phyloP scores from a whole-genome alignment of 129 eudicot species.

The Tagetes patula region DNA sequence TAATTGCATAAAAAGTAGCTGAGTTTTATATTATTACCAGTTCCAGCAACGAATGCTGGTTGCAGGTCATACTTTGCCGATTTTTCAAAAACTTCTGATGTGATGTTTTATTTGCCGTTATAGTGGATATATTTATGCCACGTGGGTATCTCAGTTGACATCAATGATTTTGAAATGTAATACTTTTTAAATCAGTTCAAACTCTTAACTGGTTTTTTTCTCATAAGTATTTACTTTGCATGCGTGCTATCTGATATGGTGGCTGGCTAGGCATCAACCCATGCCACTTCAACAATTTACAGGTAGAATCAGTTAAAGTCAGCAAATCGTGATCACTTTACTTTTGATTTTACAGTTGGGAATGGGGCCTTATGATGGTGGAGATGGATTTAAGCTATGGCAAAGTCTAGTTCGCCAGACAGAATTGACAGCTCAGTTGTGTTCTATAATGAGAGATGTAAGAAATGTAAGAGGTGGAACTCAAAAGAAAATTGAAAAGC shows the following conservation, averaged over 20 bases:
- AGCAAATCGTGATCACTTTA: constrained; percentile 4
- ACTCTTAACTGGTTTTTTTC: not conserved
- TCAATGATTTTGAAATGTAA: not conserved
- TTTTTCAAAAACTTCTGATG: not conserved
- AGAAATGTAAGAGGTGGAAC: constrained; percentile 92
- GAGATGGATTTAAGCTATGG: constrained; percentile 88
- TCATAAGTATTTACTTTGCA: not conserved
- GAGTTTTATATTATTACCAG: not conserved
- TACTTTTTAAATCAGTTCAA: not conserved
- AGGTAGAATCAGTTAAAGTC: not conserved
- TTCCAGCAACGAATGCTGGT: not conserved
- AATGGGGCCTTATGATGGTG: constrained; percentile 55
- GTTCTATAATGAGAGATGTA: constrained; percentile 93
- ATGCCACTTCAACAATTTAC: not conserved
- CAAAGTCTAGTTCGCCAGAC: constrained; percentile 98
- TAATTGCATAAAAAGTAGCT: not conserved
- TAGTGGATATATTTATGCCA: not conserved
- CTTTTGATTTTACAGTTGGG: constrained; percentile 54
- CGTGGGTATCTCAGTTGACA: not conserved
- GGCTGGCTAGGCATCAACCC: not conserved
- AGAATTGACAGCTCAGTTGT: constrained; percentile 96
- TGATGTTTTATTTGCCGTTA: not conserved
- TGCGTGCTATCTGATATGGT: not conserved
- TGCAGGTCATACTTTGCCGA: not conserved
- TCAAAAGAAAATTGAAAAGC: constrained; percentile 95